Evolutionary conservation across 306 rosid genomes (phyloP).

Genomic region (Cercis canadensis): DNA sequence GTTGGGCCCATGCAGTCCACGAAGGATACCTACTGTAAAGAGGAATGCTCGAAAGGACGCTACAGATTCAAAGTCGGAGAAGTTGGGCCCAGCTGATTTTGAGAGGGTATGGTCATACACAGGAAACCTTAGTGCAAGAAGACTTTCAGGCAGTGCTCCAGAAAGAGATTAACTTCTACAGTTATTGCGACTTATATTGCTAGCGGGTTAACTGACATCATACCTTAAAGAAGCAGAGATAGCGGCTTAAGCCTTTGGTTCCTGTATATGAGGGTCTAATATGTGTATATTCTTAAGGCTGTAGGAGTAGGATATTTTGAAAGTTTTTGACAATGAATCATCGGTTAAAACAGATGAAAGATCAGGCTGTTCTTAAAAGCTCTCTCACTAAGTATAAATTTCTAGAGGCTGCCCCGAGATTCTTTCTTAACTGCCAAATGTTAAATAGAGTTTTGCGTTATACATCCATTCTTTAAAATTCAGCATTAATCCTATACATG

Average conservation of each 20-base stretch:
- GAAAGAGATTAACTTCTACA: conserved; percentile 61
- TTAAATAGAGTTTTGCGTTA: too few relatives aligned
- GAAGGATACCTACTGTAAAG: conserved; percentile 51
- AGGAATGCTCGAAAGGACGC: conserved; percentile 46
- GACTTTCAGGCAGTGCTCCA: conserved; percentile 75
- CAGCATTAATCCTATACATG: too few relatives aligned
- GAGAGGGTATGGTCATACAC: conserved; percentile 83
- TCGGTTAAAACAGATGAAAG: too few relatives aligned
- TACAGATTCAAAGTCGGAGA: conserved; percentile 50
- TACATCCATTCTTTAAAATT: too few relatives aligned
- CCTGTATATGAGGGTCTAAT: not conserved
- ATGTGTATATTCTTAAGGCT: conserved; percentile 43
- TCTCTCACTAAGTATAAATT: too few relatives aligned
- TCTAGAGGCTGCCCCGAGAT: too few relatives aligned
- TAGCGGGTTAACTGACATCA: conserved; percentile 2
- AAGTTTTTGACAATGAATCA: too few relatives aligned
- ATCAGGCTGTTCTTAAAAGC: too few relatives aligned
- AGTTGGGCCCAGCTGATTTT: conserved; percentile 50
- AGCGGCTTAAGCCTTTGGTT: too few relatives aligned
- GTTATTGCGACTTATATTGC: conserved; percentile 14
- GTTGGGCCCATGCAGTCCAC: conserved; percentile 93
- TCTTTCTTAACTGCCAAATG: too few relatives aligned
- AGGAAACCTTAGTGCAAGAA: conserved; percentile 76
- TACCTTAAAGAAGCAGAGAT: conserved; percentile 33
- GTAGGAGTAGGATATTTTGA: too few relatives aligned